These are phyloP conservation scores for Mucor sp. DNA, from an alignment of 371 early-diverging fungal genomes.

Conservation along the genomic window DNA sequence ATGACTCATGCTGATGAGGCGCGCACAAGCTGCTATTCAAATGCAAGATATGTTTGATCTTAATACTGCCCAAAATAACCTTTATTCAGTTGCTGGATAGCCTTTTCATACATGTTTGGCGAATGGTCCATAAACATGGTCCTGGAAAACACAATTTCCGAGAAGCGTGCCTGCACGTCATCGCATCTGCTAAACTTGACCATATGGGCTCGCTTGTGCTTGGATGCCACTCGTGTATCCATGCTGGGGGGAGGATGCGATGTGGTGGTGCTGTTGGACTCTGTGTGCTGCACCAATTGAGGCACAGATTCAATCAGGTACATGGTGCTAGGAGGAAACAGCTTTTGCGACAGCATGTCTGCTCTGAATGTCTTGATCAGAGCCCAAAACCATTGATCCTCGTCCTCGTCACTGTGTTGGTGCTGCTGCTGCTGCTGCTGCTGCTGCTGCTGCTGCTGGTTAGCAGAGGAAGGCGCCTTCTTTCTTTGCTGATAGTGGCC, in stretches of 20 bases:
- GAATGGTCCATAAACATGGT: conserved; percentile 76
- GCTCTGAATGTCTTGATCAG: conserved; percentile 81
- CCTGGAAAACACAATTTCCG: conserved; percentile 66
- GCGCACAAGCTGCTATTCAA: not conserved
- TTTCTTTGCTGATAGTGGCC: conserved; percentile 39
- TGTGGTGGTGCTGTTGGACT: not conserved
- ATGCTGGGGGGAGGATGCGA: too few species aligned
- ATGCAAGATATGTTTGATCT: not conserved
- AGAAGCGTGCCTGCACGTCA: conserved; percentile 67
- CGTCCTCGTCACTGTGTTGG: conserved; percentile 30
- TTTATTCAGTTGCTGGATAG: conserved; percentile 30
- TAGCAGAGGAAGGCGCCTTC: not conserved
- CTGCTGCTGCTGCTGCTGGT: conserved; percentile 1
- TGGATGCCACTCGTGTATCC: conserved; percentile 8
- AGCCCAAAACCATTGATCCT: conserved; percentile 82
- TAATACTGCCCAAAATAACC: conserved; percentile 27
- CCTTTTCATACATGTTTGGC: conserved; percentile 67
- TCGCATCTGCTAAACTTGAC: conserved; percentile 61
- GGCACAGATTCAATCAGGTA: conserved; percentile 53
- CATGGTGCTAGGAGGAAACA: conserved; percentile 73
- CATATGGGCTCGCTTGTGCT: conserved; percentile 38
- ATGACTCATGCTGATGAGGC: not conserved
- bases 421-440: not conserved
- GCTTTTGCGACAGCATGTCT: conserved; percentile 77
- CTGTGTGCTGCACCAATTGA: conserved; percentile 30